Conservation (phyloP, 352 stramenopile genomes). For the Pythium periplocum region DNA sequence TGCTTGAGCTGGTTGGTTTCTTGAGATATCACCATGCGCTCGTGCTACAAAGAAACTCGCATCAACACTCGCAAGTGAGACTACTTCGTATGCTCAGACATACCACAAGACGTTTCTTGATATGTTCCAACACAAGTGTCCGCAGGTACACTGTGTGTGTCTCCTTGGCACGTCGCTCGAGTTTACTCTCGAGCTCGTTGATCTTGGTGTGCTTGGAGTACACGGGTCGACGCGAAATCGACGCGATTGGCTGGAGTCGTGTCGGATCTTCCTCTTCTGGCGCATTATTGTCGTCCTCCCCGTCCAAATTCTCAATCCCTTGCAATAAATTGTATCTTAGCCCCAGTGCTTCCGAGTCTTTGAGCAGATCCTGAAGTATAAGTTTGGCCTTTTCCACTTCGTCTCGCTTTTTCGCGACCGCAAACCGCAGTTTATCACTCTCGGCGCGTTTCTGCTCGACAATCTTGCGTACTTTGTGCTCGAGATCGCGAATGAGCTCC, state of each 20-base stretch:
- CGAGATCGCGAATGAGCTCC: conserved; percentile 71
- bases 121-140: conserved; percentile 73
- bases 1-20: conserved; percentile 62
- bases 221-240: conserved; percentile 68
- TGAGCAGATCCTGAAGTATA: conserved; percentile 67
- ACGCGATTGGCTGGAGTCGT: conserved; percentile 62
- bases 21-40: conserved; percentile 43
- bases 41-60: conserved; percentile 19
- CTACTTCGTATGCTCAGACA: neutral
- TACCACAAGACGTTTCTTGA: conserved; percentile 68
- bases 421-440: conserved; percentile 70
- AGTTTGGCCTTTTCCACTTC: conserved; percentile 61
- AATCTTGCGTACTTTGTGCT: conserved; percentile 72
- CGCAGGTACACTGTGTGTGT: conserved; percentile 53
- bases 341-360: conserved; percentile 65
- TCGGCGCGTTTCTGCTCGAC: conserved; percentile 74
- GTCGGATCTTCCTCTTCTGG: conserved; percentile 30
- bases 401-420: conserved; percentile 57
- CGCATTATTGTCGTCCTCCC: neutral
- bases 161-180: conserved; percentile 56
- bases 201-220: conserved; percentile 87
- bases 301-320: neutral
- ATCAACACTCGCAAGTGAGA: neutral
- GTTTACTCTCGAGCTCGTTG: conserved; percentile 52
- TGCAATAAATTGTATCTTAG: conserved; percentile 35